These are phyloP conservation scores for Calocybe cyanea DNA, from an alignment of 768 basidiomycete species.

Conservation along the genomic window DNA sequence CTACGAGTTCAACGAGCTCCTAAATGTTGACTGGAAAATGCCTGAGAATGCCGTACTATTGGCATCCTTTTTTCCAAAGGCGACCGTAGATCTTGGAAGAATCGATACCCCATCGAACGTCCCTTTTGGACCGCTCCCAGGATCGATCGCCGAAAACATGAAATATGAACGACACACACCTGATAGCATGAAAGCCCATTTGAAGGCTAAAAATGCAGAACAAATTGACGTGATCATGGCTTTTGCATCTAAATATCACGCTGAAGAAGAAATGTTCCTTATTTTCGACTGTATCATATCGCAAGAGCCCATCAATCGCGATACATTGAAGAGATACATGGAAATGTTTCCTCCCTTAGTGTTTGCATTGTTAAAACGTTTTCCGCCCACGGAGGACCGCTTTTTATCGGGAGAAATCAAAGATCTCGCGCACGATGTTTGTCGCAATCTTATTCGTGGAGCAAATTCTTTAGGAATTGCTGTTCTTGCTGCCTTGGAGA, in stretches of 20 bases:
- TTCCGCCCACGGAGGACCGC: slow-evolving; percentile 37
- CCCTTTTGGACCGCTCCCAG: slow-evolving; percentile 6
- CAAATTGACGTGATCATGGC: slow-evolving; percentile 34
- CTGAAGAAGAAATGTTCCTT: slow-evolving; percentile 51
- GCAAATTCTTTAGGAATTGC: slow-evolving; percentile 54
- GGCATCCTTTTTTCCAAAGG: slow-evolving; percentile 25
- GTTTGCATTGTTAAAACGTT: slow-evolving; percentile 46
- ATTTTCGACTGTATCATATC: slow-evolving; percentile 40
- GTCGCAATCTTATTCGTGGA: slow-evolving; percentile 48
- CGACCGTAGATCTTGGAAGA: slow-evolving; percentile 4
- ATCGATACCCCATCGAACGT: slow-evolving; percentile 2
- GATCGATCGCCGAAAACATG: not conserved
- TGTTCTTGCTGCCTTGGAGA: slow-evolving; percentile 56
- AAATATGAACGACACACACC: slow-evolving; percentile 19
- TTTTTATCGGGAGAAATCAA: slow-evolving; percentile 27
- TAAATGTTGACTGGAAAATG: slow-evolving; percentile 37
- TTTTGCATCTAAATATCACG: slow-evolving; percentile 45
- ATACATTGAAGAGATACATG: slow-evolving; percentile 37
- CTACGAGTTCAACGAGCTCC: slow-evolving; percentile 38
- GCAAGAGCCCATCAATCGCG: slow-evolving; percentile 23
- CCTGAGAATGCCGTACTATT: slow-evolving; percentile 24
- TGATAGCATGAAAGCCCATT: slow-evolving; percentile 21
- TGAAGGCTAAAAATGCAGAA: slow-evolving; percentile 21
- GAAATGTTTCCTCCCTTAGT: slow-evolving; percentile 49
- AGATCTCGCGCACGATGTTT: slow-evolving; percentile 28